Base-by-base conservation (phyloP, 148 eudicot species). In the Fagopyrum esculentum region DNA sequence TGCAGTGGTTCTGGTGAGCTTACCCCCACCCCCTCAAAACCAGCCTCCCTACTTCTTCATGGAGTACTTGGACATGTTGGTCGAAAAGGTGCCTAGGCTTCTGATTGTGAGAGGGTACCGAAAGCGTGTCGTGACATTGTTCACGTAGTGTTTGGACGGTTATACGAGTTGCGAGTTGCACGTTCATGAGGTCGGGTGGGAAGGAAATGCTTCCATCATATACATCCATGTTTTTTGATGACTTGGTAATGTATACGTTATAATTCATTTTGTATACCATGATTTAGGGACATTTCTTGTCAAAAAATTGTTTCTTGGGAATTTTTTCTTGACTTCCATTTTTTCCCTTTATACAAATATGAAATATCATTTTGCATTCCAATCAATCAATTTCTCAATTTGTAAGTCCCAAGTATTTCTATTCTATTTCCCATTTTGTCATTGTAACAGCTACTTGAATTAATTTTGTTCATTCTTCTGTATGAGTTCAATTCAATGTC, bases 21-120 rank as follows among this genome's bases (percentile, higher is more conserved):
- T 95, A 45, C 97, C 99, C 0, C 99, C 98, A 0, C 99, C 99
- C 5, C 99, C 99, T 9, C 40, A 78, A 55, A 78, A 88, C 82
- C 99, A 95, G 78, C 99, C 99, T 0, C 79, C 94, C 0, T 89
- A 89, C 72, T 89, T 95, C 71, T 95, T 84, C 84, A 95, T 95
- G 99, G 99, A 95, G 74, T 95, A 95, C 78, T 81, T 95, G 97
- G 99, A 95, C 85, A 81, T 95, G 69, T 79, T 95, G 90, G 99
- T 95, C 17, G 99, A 92, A 78, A 95, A 92, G 73, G 88, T 95
- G 73, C 99, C 99, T 9, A 92, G 99, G 86, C 91, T 95, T 76
- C 82, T 92, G 60, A 89, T 95, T 16, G 99, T 95, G 43, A 83
- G 99, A 81, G 98, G 99, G 16, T 95, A 95, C 76, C 83, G 92